Evolutionary conservation across 768 basidiomycete species (phyloP), one percentile per base, ranked within the genome.

Genomic region (Naganishia kalamii): DNA sequence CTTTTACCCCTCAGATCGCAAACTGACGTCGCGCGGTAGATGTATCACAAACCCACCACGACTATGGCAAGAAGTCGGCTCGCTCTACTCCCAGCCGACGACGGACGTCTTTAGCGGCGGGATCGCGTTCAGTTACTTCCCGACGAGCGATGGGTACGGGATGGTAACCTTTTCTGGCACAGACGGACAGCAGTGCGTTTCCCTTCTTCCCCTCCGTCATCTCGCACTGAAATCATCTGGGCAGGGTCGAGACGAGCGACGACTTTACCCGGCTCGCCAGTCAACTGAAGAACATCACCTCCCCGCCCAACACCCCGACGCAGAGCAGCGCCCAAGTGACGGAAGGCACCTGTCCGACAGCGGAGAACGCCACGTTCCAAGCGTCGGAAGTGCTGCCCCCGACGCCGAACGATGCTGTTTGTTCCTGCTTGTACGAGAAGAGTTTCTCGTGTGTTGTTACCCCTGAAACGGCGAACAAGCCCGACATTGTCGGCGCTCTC

Each of bases 101-200:
- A 83, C 86, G 21, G 78, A 85, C 62, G 85, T 87, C 54, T 94
- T 88, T 86, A 91, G 89, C 33, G 92, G 92, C 67, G 92, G 89
- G 60, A 70, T 94, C 60, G 91, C 92, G 3, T 74, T 78, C 70
- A 87, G 86, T 52, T 94, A 93, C 78, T 92, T 94, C 84, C 88
- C 89, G 1, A 89, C 89, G 21, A 50, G 73, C n/a, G 89, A 89
- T 54, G 80, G 87, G 70, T 96, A 89, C 69, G 92, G 92, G 27
- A 88, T 94, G 82, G 88, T 90, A 67, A 89, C 83, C 29, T 83
- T 94, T 66, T 86, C 85, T 1, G 83, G 83, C 65, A 82, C 62
- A 1, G 72, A 75, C 64, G 74, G 75, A 17, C 61, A 67, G 37
- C 69, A 66, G 75, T 77, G 66, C 71, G 74, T 71, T 8, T 52